Evolutionary conservation across 257 asterid genomes (phyloP).

Genomic region (Galeopsis tetrahit): DNA sequence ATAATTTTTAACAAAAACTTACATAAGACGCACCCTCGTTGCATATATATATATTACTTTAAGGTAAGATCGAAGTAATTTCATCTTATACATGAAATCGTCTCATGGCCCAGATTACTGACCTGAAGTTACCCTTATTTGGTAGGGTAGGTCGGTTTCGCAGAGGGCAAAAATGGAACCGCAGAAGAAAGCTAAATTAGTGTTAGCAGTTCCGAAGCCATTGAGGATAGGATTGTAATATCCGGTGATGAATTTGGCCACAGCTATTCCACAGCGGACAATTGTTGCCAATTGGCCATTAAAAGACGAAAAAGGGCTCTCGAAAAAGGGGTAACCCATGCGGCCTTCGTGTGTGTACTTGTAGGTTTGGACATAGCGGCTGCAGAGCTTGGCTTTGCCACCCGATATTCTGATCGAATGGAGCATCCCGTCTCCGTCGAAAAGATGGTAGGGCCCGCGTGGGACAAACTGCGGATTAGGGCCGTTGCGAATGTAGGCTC

Average conservation of each 20-base stretch:
- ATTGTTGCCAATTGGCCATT: conserved; percentile 45
- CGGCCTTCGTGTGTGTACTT: conserved; percentile 39
- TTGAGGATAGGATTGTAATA: conserved; percentile 28
- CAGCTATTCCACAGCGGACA: conserved; percentile 28
- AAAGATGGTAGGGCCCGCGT: conserved; percentile 50
- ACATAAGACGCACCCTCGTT: too few species aligned
- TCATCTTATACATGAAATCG: too few species aligned
- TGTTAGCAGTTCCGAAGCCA: conserved; percentile 59
- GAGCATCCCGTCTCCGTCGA: conserved; percentile 69
- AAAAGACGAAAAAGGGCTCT: conserved; percentile 50
- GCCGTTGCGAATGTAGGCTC: conserved; percentile 58
- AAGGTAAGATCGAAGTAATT: too few species aligned
- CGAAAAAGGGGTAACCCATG: conserved; percentile 39
- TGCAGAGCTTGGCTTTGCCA: conserved; percentile 52
- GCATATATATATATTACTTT: too few species aligned
- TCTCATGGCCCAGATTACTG: too few species aligned
- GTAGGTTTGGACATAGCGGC: conserved; percentile 62
- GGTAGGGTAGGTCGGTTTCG: conserved; percentile 62
- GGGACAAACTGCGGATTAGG: conserved; percentile 68
- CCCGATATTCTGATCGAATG: conserved; percentile 47
- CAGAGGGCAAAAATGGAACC: conserved; percentile 52
- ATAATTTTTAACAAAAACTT: too few species aligned
- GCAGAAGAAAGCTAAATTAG: conserved; percentile 48
- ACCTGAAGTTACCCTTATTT: conserved; percentile 31
- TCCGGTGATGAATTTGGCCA: conserved; percentile 39